Base-by-base conservation (phyloP, 2,329 filamentous ascomycete species). In the Aureobasidium vineae region DNA sequence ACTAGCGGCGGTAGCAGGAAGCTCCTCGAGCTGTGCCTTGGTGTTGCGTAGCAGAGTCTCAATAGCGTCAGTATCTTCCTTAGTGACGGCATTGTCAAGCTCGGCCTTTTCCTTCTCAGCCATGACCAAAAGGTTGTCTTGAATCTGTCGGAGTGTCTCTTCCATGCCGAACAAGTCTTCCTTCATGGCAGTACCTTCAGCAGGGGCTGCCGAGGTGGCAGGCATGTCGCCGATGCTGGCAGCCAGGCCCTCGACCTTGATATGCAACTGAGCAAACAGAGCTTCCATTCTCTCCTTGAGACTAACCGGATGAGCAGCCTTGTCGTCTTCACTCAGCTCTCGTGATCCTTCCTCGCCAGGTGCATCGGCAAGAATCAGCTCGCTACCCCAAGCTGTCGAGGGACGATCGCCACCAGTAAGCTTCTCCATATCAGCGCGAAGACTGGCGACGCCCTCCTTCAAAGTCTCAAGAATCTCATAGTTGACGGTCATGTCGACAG, bases 381-480 rank as follows among this genome's bases (percentile, higher is more conserved):
- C 84, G 41, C 82, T 83, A 5, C 84, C 84, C 15, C 53, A 16
- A 38, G 85, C 77, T 1, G 79, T 77, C 3, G 79, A 78, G 36
- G 75, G 75, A 45, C 76, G 76, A 11, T 72, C 74, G 49, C 77
- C 79, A 28, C 89, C 86, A n/a, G 90, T 90, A 45, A 97, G 82
- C 23, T 84, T 83, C 66, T 92, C 90, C 70, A 97, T 90, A 57
- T 97, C 93, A 1, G 85, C 83, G 63, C 88, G 88, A 19, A 98
- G 83, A 45, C 84, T 85, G 50, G 90, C 87, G 10, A 98, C 81
- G 0, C 92, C 93, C n/a, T 88, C 84, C 75, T 90, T 96, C 66
- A 98, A 83, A 0, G 91, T 91, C 68, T 97, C 91, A 0, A 97
- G 82, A 63, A 97, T 93, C 77, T 97, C 92, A 70, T 96, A 91